These are phyloP conservation scores for Entamoeba histolytica DNA, from an alignment of 208 protist genomes.

Conservation along the genomic window DNA sequence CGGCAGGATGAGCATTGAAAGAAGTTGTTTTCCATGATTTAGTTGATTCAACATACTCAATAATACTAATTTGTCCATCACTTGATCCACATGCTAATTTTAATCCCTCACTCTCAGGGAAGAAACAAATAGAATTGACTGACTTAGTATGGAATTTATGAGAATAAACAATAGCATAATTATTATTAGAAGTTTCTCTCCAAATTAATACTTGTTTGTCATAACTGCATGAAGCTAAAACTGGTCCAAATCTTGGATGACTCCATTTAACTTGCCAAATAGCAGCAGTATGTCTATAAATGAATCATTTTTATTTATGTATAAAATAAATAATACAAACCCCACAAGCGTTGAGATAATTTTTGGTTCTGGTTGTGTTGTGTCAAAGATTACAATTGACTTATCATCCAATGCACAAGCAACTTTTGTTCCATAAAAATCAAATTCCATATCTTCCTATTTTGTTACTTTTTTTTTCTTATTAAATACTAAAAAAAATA, in stretches of 20 bases:
- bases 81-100: not conserved
- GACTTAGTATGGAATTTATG: not conserved
- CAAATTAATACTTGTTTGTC: not conserved
- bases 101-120: not conserved
- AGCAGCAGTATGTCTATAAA: not conserved
- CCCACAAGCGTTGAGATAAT: not conserved
- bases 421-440: not conserved
- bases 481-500: no score
- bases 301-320: no score
- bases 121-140: not conserved
- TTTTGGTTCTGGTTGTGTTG: not conserved
- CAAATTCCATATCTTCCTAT: not conserved
- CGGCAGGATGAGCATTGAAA: not conserved
- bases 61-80: not conserved
- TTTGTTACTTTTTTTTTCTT: not conserved
- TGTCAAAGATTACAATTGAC: not conserved
- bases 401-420: not conserved
- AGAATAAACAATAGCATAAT: not conserved
- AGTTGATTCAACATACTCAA: not conserved
- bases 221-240: not conserved
- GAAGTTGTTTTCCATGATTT: not conserved
- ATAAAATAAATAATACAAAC: not conserved
- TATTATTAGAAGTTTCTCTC: not conserved
- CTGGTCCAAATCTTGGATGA: not conserved
- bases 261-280: not conserved